Evolutionary conservation across 768 basidiomycete genomes (phyloP).

Genomic region (Pisolithus microcarpus): DNA sequence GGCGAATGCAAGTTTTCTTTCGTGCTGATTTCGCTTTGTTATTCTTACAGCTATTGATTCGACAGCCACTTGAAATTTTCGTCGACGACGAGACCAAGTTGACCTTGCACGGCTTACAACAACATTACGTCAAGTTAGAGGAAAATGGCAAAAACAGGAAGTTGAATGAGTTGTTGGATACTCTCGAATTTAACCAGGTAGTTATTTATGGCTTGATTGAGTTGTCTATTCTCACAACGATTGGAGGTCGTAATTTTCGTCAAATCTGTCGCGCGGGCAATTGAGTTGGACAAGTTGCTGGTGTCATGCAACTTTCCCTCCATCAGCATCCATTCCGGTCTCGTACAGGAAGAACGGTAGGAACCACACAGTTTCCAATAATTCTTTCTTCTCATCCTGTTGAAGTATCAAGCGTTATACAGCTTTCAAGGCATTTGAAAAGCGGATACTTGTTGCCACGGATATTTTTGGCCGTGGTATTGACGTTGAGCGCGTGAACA

Average conservation of each 20-base stretch:
- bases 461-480: conserved; percentile 99
- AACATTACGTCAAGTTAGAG: conserved; percentile 96
- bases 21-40: not conserved
- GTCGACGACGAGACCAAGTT: conserved; percentile 99
- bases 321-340: conserved; percentile 92
- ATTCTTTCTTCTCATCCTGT: not conserved
- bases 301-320: conserved; percentile 98
- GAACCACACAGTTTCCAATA: conserved; percentile 14
- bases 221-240: not conserved
- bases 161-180: conserved; percentile 90
- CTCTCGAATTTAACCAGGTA: conserved; percentile 97
- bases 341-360: conserved; percentile 93
- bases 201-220: not conserved
- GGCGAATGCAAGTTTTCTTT: conserved; percentile 71
- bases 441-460: conserved; percentile 96
- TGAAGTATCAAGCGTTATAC: conserved; percentile 88
- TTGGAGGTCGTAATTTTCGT: conserved; percentile 96
- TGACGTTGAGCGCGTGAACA: conserved; percentile 99
- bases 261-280: conserved; percentile 94
- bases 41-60: not conserved
- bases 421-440: conserved; percentile 99
- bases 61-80: conserved; percentile 95
- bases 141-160: conserved; percentile 96
- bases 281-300: conserved; percentile 91
- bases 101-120: conserved; percentile 95